A percentile compares a stretch with the other conserved stretches of the same genome.
phyloP scores from a whole-genome alignment of 768 basidiomycete genomes.

The Chalciporus pseudorubinellus region DNA sequence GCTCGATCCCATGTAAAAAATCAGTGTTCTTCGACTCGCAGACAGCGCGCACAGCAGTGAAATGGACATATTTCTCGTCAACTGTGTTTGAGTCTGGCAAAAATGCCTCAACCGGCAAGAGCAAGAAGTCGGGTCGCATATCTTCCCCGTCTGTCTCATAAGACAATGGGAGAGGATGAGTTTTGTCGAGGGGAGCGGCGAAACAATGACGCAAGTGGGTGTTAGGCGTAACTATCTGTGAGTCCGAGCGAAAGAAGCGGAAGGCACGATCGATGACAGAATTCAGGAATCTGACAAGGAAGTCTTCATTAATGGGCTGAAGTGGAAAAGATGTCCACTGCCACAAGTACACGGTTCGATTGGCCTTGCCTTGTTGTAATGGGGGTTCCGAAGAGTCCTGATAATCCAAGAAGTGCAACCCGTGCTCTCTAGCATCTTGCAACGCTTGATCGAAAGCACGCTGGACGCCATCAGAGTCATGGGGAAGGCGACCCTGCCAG shows the following conservation, averaged over 20 bases:
- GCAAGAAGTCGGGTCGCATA: conserved; percentile 8
- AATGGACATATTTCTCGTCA: conserved; percentile 6
- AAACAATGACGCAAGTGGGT: not conserved
- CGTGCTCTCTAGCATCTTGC: not conserved
- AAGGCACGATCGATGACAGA: not conserved
- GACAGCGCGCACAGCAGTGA: conserved; percentile 5
- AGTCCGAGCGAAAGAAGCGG: not conserved
- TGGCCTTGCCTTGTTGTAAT: not conserved
- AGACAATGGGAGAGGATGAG: not conserved
- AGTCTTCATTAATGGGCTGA: not conserved
- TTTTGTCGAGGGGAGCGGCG: not conserved
- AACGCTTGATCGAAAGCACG: conserved; percentile 1
- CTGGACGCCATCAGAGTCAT: not conserved
- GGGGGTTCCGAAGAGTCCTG: not conserved
- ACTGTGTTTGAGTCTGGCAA: not conserved
- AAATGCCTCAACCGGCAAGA: conserved; percentile 16
- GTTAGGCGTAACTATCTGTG: not conserved
- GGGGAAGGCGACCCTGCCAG: not conserved
- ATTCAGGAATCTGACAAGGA: conserved; percentile 7
- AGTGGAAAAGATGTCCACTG: not conserved
- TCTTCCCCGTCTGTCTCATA: conserved; percentile 4
- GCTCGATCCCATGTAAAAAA: not conserved
- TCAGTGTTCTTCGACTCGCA: conserved; percentile 9
- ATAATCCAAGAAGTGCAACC: not conserved
- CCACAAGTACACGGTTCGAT: not conserved